These are phyloP conservation scores for Saururus chinensis DNA, from an alignment of 164 flowering plant genomes.

Conservation along the genomic window DNA sequence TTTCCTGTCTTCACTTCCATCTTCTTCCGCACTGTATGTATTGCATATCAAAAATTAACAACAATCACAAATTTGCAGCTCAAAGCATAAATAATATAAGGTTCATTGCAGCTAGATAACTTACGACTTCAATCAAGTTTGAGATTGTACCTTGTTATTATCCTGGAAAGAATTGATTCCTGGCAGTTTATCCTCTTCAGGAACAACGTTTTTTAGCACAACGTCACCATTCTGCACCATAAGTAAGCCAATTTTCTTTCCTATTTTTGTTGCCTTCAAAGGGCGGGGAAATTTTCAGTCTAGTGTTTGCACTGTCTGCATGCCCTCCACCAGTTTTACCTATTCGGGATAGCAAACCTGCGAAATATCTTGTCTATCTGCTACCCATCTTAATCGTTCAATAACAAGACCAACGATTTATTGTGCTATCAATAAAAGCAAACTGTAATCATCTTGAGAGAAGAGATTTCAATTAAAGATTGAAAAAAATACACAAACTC, in stretches of 20 bases:
- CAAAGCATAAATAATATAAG: too few relatives aligned
- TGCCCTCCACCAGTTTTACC: slow-evolving; percentile 75
- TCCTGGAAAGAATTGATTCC: slow-evolving; percentile 90
- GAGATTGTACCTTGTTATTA: slow-evolving; percentile 62
- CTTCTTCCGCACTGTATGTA: too few relatives aligned
- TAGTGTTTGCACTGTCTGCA: slow-evolving; percentile 46
- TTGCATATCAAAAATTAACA: too few relatives aligned
- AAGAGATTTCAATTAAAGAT: too few relatives aligned
- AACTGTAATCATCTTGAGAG: not conserved
- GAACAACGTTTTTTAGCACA: slow-evolving; percentile 58
- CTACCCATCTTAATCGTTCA: slow-evolving; percentile 49
- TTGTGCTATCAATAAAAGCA: not conserved
- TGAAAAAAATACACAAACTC: too few relatives aligned
- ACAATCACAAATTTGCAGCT: too few relatives aligned
- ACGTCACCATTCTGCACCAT: slow-evolving; percentile 99
- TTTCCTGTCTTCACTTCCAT: too few relatives aligned
- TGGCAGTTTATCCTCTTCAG: slow-evolving; percentile 80
- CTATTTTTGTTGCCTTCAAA: slow-evolving; percentile 80
- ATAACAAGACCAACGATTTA: not conserved
- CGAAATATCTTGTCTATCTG: slow-evolving; percentile 88
- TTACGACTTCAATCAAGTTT: not conserved
- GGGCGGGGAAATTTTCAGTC: too few relatives aligned
- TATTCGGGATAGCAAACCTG: slow-evolving; percentile 42
- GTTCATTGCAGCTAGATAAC: too few relatives aligned
- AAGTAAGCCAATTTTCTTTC: slow-evolving; percentile 82